phyloP scores from a whole-genome alignment of 306 rosid genomes.

The Alnus glutinosa region DNA sequence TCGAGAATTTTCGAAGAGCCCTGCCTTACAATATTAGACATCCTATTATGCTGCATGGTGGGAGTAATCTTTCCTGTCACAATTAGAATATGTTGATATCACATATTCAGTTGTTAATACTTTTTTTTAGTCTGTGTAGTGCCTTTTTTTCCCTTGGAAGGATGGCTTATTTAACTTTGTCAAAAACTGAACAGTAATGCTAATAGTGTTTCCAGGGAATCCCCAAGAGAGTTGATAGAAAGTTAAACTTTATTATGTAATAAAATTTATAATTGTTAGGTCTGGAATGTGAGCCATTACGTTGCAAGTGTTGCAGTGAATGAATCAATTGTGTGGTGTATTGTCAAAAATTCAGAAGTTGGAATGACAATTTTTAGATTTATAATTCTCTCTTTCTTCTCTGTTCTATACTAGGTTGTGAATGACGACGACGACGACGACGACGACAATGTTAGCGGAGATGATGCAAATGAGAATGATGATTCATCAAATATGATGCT shows the following conservation, averaged over 20 bases:
- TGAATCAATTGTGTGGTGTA: not conserved
- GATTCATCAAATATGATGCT: conserved; percentile 28
- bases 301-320: not conserved
- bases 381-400: not conserved
- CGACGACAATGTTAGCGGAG: not conserved
- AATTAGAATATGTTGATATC: no score
- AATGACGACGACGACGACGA: conserved; percentile 18
- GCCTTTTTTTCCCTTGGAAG: not conserved
- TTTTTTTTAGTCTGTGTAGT: not conserved
- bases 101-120: no score
- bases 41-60: not conserved
- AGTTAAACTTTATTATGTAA: not conserved
- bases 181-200: not conserved
- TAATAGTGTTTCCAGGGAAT: not conserved
- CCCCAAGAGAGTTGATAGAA: not conserved
- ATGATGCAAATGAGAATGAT: conserved; percentile 21
- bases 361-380: not conserved
- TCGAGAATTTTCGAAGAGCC: not conserved
- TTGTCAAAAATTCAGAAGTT: not conserved
- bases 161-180: not conserved
- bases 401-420: conserved; percentile 30
- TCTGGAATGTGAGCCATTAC: not conserved
- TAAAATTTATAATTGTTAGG: not conserved
- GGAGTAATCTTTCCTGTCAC: not conserved
- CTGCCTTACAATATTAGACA: not conserved